Percentiles rank a stretch among this genome's conserved stretches.
These are phyloP conservation scores for Penicillium polonicum DNA, from an alignment of 2,329 filamentous ascomycete species.

Conservation along the genomic window DNA sequence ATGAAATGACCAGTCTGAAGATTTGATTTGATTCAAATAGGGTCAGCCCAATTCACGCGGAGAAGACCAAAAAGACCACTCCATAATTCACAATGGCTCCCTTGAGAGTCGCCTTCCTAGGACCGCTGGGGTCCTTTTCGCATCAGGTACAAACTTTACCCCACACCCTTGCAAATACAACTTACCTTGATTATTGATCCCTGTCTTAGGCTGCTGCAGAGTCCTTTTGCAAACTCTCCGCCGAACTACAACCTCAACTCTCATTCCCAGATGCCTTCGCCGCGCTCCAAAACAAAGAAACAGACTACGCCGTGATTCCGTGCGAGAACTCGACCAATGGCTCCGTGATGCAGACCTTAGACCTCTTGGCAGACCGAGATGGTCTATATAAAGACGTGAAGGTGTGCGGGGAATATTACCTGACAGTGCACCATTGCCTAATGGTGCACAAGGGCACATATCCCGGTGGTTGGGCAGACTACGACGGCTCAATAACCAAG, in stretches of 20 bases:
- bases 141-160: slow-evolving; percentile 56
- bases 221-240: slow-evolving; percentile 43
- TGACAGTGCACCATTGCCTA: slow-evolving; percentile 85
- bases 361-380: slow-evolving; percentile 77
- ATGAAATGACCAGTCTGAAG: background rate
- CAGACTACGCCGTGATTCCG: slow-evolving; percentile 76
- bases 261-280: slow-evolving; percentile 69
- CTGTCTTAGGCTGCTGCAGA: slow-evolving; percentile 53
- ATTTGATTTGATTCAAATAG: background rate
- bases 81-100: slow-evolving; percentile 21
- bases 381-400: slow-evolving; percentile 64
- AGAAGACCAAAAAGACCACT: background rate
- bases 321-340: slow-evolving; percentile 97
- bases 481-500: slow-evolving; percentile 60
- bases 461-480: slow-evolving; percentile 37
- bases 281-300: slow-evolving; percentile 65
- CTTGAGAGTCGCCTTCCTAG: slow-evolving; percentile 55
- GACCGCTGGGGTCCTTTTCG: slow-evolving; percentile 65
- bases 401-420: slow-evolving; percentile 80
- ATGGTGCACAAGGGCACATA: slow-evolving; percentile 51
- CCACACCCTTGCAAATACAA: slow-evolving; percentile 23
- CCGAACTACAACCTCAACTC: slow-evolving; percentile 34
- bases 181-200: slow-evolving; percentile 3
- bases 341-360: slow-evolving; percentile 83
- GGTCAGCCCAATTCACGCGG: background rate